Evolutionary conservation across 164 flowering plant genomes (phyloP), one percentile per base, ranked within the genome.

Genomic region (Umbellularia californica): DNA sequence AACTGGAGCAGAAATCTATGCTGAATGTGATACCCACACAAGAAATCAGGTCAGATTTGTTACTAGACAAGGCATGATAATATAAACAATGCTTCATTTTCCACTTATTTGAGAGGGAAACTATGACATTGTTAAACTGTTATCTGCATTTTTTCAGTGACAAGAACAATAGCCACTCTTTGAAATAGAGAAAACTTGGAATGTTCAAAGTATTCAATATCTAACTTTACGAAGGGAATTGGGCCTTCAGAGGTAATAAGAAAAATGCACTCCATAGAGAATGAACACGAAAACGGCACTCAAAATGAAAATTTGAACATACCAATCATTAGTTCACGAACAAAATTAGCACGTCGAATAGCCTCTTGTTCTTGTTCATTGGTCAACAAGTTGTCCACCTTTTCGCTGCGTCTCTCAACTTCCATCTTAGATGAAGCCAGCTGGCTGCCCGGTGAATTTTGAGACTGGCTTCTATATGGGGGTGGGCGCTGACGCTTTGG

Each of bases 271-370:
- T 41, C 47, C 10, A 41, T 41, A 41, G 47, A 41, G 10, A 41
- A 9, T 9, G 11, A 41, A 41, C 2, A 41, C 9, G 11, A 9
- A 41, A 41, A 41, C 47, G 2, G 47, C 47, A 41, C 47, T 9
- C 47, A 41, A 41, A 41, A 9, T 41, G 11, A 9, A 41, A 41
- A 41, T 41, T 35, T 71, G 1, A 66, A 25, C 73, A 72, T 84
- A 94, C 99, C 97, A 71, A 94, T 94, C 91, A 96, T 90, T 63
- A 94, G 85, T 74, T 92, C 97, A 74, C 89, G 86, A 13, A 94
- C 97, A 74, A 96, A 85, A 81, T 91, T 90, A 51, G 97, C 94
- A 76, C 94, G 94, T 15, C 89, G 85, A 65, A 83, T 88, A 73
- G 92, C 95, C 85, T 92, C 97, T 72, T 71, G 79, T 75, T 81